Base-by-base conservation (phyloP, 441 rosid species). In the Populus hybrid region DNA sequence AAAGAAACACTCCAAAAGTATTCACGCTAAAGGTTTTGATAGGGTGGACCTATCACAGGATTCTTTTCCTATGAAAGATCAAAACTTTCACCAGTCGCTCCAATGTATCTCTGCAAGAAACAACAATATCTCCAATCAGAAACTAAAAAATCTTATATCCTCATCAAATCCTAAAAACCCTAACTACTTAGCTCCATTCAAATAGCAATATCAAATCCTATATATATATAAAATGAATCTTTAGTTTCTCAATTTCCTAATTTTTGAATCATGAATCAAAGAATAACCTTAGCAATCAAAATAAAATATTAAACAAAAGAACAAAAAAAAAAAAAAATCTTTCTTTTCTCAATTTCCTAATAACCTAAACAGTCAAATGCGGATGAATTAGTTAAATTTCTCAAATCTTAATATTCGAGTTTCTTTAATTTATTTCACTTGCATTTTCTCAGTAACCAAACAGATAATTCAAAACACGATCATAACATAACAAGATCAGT, bases 21-120 rank as follows among this genome's bases (percentile, higher is more conserved):
- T 32, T 7, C 20, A 16, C 24, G 42, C 50, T 21, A 8, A 4
- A 2, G 26, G n/a, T 32, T 30, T 32, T 7, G 38, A 16, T 16
- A 53, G 28, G 21, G 34, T 5, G 9, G 6, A 50, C 57, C 21
- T 28, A 46, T 20, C 66, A 63, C 3, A 23, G 66, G 28, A 23
- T 63, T 63, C 66, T 3, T 24, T 63, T 63, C 66, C 24, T 63
- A 11, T 11, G 65, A 73, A 69, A 26, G 12, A 74, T 53, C 21
- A 46, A 50, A 14, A 35, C 63, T 36, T 53, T 72, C 70, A 46
- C 69, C 67, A 70, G 9, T 63, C 66, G 23, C 69, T 67, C 23
- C 71, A 14, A 77, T 5, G 16, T 24, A 79, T 53, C 18, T 78
- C 81, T 53, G 23, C 40, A 70, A 63, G 14, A 11, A 3, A 67